These are phyloP conservation scores for Pascua sp. DNA, from an alignment of 1,284 basidiomycete species.

Conservation along the genomic window DNA sequence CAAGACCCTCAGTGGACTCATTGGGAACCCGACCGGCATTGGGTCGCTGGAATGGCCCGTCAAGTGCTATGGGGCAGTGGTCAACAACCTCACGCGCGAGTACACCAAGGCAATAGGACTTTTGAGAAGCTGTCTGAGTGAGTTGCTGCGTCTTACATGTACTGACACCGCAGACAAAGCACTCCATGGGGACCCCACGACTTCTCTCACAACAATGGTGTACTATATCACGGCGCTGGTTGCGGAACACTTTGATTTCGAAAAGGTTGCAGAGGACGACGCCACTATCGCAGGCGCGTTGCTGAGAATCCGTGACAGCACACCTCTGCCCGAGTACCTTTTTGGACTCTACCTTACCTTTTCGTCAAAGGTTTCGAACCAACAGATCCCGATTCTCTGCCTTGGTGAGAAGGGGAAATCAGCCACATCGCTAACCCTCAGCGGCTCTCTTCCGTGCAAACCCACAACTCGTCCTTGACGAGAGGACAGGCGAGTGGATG, in stretches of 20 bases:
- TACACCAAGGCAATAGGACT: conserved; percentile 50
- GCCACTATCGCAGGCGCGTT: conserved; percentile 52
- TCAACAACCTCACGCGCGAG: conserved; percentile 81
- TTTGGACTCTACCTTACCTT: conserved; percentile 64
- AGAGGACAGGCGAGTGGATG: conserved; percentile 78
- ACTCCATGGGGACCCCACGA: background rate
- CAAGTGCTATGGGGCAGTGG: conserved; percentile 82
- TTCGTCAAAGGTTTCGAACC: conserved; percentile 17
- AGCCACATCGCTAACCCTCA: conserved; percentile 30
- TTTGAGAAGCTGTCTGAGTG: too few relatives aligned
- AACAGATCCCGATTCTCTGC: conserved; percentile 57
- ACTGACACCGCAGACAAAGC: conserved; percentile 10
- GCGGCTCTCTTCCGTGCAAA: conserved; percentile 89
- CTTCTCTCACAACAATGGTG: conserved; percentile 52
- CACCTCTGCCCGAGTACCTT: conserved; percentile 71
- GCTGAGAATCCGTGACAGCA: background rate
- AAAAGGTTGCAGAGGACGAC: conserved; percentile 63
- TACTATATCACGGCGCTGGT: conserved; percentile 79
- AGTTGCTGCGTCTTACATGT: background rate
- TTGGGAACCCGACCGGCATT: conserved; percentile 69
- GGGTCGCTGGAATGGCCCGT: conserved; percentile 84
- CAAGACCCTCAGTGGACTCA: conserved; percentile 74
- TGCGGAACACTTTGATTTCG: conserved; percentile 84
- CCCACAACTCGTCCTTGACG: conserved; percentile 79
- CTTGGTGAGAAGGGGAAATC: conserved; percentile 57